Percentiles rank a stretch among this genome's conserved stretches.
Evolutionary conservation across 306 rosid genomes (phyloP).

Genomic region (Potentilla sterilis): DNA sequence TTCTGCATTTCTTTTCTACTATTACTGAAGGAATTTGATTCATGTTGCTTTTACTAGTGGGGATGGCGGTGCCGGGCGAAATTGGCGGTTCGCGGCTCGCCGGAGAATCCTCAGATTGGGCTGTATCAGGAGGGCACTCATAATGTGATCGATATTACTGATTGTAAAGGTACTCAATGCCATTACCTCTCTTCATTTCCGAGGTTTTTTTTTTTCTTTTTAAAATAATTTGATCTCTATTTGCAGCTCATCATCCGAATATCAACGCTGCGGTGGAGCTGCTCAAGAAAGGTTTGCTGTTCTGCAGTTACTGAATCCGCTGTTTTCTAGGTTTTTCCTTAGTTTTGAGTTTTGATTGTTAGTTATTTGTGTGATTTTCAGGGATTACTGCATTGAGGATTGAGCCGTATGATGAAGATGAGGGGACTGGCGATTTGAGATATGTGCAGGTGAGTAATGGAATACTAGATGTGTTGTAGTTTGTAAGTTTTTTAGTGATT

Average conservation of each 20-base stretch:
- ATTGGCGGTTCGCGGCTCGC: constrained; percentile 82
- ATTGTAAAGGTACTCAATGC: constrained; percentile 59
- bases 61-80: constrained; percentile 98
- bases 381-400: constrained; percentile 61
- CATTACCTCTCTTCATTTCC: neutral
- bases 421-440: constrained; percentile 77
- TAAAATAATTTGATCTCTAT: neutral
- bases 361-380: constrained; percentile 23
- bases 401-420: constrained; percentile 83
- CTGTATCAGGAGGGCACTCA: constrained; percentile 93
- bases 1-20: neutral
- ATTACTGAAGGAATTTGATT: constrained; percentile 1
- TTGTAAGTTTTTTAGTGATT: neutral
- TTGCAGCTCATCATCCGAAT: constrained; percentile 92
- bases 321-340: neutral
- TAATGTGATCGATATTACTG: constrained; percentile 77
- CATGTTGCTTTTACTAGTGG: constrained; percentile 44
- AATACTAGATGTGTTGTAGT: neutral
- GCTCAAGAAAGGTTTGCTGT: constrained; percentile 54
- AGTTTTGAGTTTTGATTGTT: neutral
- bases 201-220: neutral
- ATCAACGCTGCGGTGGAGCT: constrained; percentile 84
- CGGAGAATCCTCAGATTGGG: constrained; percentile 63
- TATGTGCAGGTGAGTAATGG: constrained; percentile 64
- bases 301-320: neutral